Evolutionary conservation across 2,329 filamentous ascomycete species (phyloP), one percentile per base, ranked within the genome.

Genomic region (Pseudogymnoascus sp.): DNA sequence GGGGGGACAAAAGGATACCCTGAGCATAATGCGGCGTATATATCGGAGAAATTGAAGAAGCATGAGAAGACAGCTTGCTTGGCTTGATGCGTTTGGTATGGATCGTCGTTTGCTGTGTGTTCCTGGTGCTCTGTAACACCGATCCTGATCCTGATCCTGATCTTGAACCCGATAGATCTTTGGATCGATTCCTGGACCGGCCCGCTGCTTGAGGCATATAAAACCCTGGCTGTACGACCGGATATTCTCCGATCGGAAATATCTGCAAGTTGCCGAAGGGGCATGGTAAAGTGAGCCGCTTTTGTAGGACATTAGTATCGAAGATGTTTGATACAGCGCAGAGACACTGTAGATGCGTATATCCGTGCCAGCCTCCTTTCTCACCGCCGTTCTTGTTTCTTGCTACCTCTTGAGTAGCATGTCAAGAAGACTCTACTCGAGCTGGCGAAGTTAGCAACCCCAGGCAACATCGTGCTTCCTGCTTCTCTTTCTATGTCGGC

Each of bases 21-120:
- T 54, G 28, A 54, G 47, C 47, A 54, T 54, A 33, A 54, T 54
- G 47, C 18, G 47, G 47, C 47, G 47, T 20, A 54, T 33, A 54
- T 54, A 54, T 14, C 47, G 12, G 28, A 14, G 5, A 54, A 47
- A 54, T 54, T 25, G 47, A 33, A 54, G 1, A 2, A 33, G n/a
- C n/a, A 54, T 50, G 25, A 33, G 8, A 33, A 54, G 47, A 11
- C n/a, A 14, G 2, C 8, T 2, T 54, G 1, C 6, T 33, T 33
- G n/a, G 9, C n/a, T 54, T 33, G 43, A 33, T 9, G 5, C 18
- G 12, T 33, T 54, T 20, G 28, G 9, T 54, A 20, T 20, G 4
- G 3, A 1, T 1, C 2, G 43, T 30, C 25, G 8, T 6, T 30
- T 50, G 22, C n/a, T 20, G 9, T 33, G 9, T 8, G 43, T 18